Evolutionary conservation across 257 asterid species (phyloP), one percentile per base, ranked within the genome.

Genomic region (Rubia yunnanensis): DNA sequence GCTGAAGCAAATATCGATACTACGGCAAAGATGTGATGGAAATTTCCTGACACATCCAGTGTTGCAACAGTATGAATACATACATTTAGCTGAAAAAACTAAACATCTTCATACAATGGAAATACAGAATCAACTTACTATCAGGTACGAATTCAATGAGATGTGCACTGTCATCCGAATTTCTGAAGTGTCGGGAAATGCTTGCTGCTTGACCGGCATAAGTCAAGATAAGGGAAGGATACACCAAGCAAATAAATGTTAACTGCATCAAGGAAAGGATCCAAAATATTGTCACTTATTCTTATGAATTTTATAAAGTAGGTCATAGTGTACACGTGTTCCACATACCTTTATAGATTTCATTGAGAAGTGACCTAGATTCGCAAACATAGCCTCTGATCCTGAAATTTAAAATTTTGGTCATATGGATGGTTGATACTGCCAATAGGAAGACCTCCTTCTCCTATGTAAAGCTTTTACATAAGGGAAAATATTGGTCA

Each of bases 171-270:
- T 85, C 92, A 2, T 63, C 77, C 15, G 77, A 65, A 14, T 71
- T 58, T 41, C 76, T 76, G 2, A 84, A 72, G 64, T 73, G 39
- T 9, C 74, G 78, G 80, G 86, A 75, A 73, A 89, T 68, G 73
- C 73, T 87, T 60, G 96, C 98, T 71, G 95, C 95, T 80, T 89
- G 96, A 56, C 98, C 98, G 55, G 98, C 96, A 76, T 92, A 92
- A 61, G 91, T 78, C 65, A 92, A 48, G 73, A 92, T 28, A 57
- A 92, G 98, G 53, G 80, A 82, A 4, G 98, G 98, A 77, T 89
- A 92, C 78, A 92, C 70, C 77, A 87, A 68, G 85, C 87, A 87
- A 68, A 82, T 59, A 70, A 89, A 92, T 26, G 95, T 85, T 7
- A 87, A 69, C 98, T 92, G 92, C 86, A 80, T 69, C 30, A 64